Conservation (phyloP, 2,329 filamentous ascomycete genomes). For the Talaromyces sp. region DNA sequence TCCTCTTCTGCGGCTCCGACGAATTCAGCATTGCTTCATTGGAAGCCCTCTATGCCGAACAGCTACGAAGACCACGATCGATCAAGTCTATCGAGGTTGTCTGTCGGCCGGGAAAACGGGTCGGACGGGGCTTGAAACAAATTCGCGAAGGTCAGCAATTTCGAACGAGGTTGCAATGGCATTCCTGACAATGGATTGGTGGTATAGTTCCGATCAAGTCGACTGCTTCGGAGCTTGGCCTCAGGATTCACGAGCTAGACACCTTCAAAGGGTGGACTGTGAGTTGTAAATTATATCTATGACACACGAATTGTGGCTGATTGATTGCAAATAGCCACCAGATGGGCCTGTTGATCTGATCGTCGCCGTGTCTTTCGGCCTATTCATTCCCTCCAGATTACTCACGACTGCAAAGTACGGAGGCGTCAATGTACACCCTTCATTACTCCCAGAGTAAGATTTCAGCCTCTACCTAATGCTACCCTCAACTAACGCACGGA, state of each 20-base stretch:
- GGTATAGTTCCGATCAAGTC: slow-evolving; percentile 67
- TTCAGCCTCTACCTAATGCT: too few species aligned
- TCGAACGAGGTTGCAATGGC: background rate
- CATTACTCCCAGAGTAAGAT: slow-evolving; percentile 72
- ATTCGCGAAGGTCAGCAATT: slow-evolving; percentile 59
- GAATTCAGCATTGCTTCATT: slow-evolving; percentile 80
- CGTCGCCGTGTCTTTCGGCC: slow-evolving; percentile 89
- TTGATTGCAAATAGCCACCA: slow-evolving; percentile 51
- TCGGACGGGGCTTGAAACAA: slow-evolving; percentile 69
- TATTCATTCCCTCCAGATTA: slow-evolving; percentile 78
- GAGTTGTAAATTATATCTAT: slow-evolving; percentile 29
- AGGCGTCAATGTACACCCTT: slow-evolving; percentile 91
- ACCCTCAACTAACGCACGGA: background rate
- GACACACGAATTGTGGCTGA: background rate
- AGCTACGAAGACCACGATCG: slow-evolving; percentile 49
- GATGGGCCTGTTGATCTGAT: slow-evolving; percentile 65
- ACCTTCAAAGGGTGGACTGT: slow-evolving; percentile 81
- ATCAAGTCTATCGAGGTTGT: slow-evolving; percentile 82
- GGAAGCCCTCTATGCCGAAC: slow-evolving; percentile 63
- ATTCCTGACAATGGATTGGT: background rate
- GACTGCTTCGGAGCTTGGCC: slow-evolving; percentile 59
- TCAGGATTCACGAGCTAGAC: slow-evolving; percentile 71
- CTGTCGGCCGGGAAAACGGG: slow-evolving; percentile 72
- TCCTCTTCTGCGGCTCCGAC: slow-evolving; percentile 94
- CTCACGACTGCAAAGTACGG: slow-evolving; percentile 70